These are phyloP conservation scores for Fusarium pseudoanthophilum DNA, from an alignment of 2,329 filamentous ascomycete genomes.

Conservation along the genomic window DNA sequence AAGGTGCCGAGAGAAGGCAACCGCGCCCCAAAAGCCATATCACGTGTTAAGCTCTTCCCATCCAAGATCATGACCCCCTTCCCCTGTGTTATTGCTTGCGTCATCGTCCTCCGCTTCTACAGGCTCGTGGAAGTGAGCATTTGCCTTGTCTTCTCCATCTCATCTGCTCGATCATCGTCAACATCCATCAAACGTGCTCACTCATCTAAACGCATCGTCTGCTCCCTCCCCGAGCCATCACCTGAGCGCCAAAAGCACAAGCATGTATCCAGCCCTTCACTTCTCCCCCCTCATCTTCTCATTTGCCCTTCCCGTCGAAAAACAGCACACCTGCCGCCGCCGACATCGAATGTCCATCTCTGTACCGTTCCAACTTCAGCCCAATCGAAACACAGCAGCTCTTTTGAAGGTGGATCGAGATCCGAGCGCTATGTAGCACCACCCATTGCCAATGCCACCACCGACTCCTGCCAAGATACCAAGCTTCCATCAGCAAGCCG, in stretches of 20 bases:
- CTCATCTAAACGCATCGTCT: not conserved
- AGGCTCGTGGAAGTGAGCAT: fast-evolving
- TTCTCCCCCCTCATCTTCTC: too few species aligned
- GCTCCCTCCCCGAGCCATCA: not conserved
- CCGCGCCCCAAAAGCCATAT: too few species aligned
- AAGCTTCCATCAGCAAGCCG: not conserved
- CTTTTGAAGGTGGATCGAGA: too few species aligned
- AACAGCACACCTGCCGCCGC: fast-evolving
- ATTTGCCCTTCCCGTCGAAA: not conserved
- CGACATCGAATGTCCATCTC: too few species aligned
- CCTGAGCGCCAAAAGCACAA: not conserved
- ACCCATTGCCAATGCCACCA: fast-evolving
- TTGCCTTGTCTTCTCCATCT: not conserved
- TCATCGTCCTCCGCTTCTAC: not conserved
- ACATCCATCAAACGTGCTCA: not conserved
- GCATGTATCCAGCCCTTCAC: not conserved
- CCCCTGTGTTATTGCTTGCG: not conserved
- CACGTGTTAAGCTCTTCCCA: not conserved
- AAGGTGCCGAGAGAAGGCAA: not conserved
- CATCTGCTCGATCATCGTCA: not conserved
- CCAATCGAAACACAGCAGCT: not conserved
- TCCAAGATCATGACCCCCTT: not conserved
- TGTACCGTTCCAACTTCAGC: not conserved
- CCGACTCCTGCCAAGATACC: not conserved
- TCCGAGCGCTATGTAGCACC: fast-evolving